A percentile compares a stretch with the other conserved stretches of the same genome.
Conservation (phyloP, 129 eudicot genomes). For the Escallonia rubra region DNA sequence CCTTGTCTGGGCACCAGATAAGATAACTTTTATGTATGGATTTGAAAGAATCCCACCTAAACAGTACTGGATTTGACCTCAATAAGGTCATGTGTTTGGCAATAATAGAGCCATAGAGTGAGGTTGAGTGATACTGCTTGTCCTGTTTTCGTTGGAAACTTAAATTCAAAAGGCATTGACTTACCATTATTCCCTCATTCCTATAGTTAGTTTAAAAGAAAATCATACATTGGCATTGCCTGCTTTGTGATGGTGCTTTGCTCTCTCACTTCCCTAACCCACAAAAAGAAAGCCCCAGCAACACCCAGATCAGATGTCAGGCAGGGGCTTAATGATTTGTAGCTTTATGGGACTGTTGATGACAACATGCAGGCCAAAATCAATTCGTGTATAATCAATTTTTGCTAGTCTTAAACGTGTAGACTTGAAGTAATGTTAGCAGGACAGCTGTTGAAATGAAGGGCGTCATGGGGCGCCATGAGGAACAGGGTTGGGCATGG, state of each 20-base stretch:
- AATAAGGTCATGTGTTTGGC: not conserved
- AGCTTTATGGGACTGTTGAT: not conserved
- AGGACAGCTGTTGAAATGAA: constrained; percentile 10
- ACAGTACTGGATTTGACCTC: not conserved
- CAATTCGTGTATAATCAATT: no score
- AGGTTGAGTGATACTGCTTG: constrained; percentile 11
- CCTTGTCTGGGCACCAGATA: constrained; percentile 19
- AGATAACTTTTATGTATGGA: not conserved
- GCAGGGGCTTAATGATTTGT: constrained; percentile 1
- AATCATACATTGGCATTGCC: not conserved
- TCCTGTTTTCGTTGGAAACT: constrained; percentile 8
- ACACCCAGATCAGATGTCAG: not conserved
- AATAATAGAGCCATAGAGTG: not conserved
- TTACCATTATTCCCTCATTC: constrained; percentile 4
- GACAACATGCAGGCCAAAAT: no score
- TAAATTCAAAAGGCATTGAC: not conserved
- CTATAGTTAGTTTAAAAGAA: not conserved
- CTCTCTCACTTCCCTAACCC: not conserved
- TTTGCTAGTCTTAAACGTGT: not conserved
- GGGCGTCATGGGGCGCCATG: constrained; percentile 27
- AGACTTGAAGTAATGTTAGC: constrained; percentile 1
- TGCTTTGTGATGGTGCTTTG: constrained; percentile 1
- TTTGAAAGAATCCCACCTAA: constrained; percentile 4
- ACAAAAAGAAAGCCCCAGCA: no score
- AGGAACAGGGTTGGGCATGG: constrained; percentile 8